Evolutionary conservation across 495 filamentous ascomycete genomes (phyloP), one percentile per base, ranked within the genome.

Genomic region (Penicillium simplicissimum): DNA sequence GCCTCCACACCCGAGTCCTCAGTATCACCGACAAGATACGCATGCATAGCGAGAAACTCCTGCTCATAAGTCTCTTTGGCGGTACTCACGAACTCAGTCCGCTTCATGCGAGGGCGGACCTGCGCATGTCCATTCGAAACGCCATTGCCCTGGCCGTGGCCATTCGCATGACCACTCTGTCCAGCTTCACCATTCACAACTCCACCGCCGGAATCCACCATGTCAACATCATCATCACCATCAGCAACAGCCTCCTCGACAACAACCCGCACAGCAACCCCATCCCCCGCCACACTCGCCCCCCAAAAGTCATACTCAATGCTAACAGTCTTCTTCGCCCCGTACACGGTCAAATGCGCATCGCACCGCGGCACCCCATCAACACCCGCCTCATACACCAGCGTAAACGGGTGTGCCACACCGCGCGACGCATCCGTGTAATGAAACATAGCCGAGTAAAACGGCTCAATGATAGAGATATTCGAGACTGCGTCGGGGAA

Each of bases 341-440:
- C 76, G 60, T 84, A 86, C 1, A 87, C 71, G 9, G 77, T 79
- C 2, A 88, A 54, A 66, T 84, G 82, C 0, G 85, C 81, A 63
- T 88, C 85, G 55, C 85, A 85, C 0, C 76, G 59, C 6, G 84
- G 82, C 2, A 88, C 77, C 4, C 67, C 63, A 58, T 86, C 76
- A 34, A 85, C 75, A 2, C 85, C 84, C 1, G 74, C 78, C 63
- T 87, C 85, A 57, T 84, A 88, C n/a, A 77, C 72, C 10, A 83
- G 71, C 0, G 81, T 74, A 53, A 84, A 88, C 5, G 70, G 69
- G 45, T 79, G 71, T 0, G 51, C 59, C 8, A 62, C 57, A 0
- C 25, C 49, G 14, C 33, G 48, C 1, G 17, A 23, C 1, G 52
- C 55, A 55, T 72, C 69, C 17, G 64, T 73, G 52, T 78, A 76